A percentile compares a stretch with the other conserved stretches of the same genome.
Conservation (phyloP, 1,284 basidiomycete genomes). For the Xerocomus nothofagi region DNA sequence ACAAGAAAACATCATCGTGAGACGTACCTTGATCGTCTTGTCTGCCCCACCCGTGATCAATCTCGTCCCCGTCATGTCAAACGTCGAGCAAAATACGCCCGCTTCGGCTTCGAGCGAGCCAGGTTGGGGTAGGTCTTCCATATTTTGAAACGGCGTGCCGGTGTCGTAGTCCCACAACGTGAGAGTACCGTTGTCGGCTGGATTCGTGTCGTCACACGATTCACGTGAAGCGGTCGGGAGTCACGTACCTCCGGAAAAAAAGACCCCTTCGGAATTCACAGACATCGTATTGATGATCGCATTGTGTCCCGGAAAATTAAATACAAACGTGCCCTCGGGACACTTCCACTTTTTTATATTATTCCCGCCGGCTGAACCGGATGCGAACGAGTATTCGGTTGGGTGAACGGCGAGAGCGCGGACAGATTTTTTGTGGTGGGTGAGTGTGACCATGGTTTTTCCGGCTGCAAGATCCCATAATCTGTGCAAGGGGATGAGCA, state of each 20-base stretch:
- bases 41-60: slow-evolving; percentile 97
- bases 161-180: slow-evolving; percentile 95
- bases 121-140: slow-evolving; percentile 94
- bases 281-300: slow-evolving; percentile 96
- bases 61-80: slow-evolving; percentile 93
- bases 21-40: slow-evolving; percentile 90
- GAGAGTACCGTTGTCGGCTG: slow-evolving; percentile 87
- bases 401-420: slow-evolving; percentile 93
- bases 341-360: slow-evolving; percentile 99
- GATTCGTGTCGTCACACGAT: too few relatives aligned
- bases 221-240: too few relatives aligned
- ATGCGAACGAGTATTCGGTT: slow-evolving; percentile 94
- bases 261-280: slow-evolving; percentile 93
- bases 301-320: slow-evolving; percentile 95
- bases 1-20: not conserved
- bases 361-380: slow-evolving; percentile 92
- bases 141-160: slow-evolving; percentile 91
- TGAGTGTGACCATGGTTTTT: slow-evolving; percentile 92
- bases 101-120: slow-evolving; percentile 97
- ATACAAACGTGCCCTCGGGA: slow-evolving; percentile 92
- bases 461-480: slow-evolving; percentile 99
- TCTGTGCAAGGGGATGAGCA: slow-evolving; percentile 38
- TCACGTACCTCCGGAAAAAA: slow-evolving; percentile 86
- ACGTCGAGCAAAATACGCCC: slow-evolving; percentile 93
- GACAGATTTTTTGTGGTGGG: slow-evolving; percentile 98